phyloP scores from a whole-genome alignment of 2,329 filamentous ascomycete species.

The Xylariaceae sp. region DNA sequence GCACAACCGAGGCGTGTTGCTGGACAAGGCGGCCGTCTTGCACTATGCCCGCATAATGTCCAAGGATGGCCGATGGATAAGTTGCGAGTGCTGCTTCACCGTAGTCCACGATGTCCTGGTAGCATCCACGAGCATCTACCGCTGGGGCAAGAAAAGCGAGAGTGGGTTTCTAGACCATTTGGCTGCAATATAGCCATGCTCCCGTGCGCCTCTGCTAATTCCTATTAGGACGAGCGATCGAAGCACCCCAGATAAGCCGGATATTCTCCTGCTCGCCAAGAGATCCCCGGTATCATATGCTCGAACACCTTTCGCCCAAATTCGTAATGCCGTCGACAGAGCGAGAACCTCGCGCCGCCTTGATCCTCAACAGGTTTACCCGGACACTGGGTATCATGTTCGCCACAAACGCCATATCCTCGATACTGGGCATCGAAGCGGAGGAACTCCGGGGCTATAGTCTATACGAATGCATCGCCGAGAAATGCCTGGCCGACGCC shows the following conservation, averaged over 20 bases:
- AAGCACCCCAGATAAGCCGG: conserved; percentile 71
- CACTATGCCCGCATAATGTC: conserved; percentile 71
- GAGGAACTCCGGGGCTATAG: conserved; percentile 67
- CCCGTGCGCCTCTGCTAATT: conserved; percentile 3
- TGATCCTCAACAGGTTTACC: conserved; percentile 83
- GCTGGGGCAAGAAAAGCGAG: conserved; percentile 61
- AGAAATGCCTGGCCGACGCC: conserved; percentile 69
- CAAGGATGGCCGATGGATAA: conserved; percentile 64
- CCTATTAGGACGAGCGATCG: conserved; percentile 61
- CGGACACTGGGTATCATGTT: conserved; percentile 81
- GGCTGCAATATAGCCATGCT: conserved; percentile 1
- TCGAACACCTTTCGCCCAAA: conserved; percentile 77
- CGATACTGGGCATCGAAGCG: conserved; percentile 68
- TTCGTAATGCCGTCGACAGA: conserved; percentile 60
- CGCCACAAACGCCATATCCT: conserved; percentile 67
- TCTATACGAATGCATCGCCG: conserved; percentile 82
- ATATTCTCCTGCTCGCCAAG: conserved; percentile 75
- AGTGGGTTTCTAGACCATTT: conserved; percentile 49
- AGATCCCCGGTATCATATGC: conserved; percentile 85
- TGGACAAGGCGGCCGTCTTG: conserved; percentile 80
- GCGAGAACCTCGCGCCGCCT: conserved; percentile 74
- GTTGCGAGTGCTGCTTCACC: conserved; percentile 85
- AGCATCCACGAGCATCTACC: conserved; percentile 75
- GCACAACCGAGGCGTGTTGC: conserved; percentile 64
- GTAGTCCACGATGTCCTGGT: conserved; percentile 84